Conservation (phyloP, 1,139 yeast species). For the Debaryomyces nepalensis region DNA sequence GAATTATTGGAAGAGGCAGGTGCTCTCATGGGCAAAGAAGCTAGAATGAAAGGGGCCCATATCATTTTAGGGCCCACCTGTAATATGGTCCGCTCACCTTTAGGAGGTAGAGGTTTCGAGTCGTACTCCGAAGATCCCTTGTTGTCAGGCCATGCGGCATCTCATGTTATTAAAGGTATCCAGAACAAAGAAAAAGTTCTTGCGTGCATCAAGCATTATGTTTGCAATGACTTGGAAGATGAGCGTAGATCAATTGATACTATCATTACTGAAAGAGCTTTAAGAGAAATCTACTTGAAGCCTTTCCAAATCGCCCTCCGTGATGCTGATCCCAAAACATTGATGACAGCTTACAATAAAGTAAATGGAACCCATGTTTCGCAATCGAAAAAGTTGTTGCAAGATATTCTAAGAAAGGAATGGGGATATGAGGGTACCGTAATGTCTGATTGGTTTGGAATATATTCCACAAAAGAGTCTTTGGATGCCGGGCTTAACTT, state of each 20-base stretch:
- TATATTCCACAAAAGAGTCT: slow-evolving; percentile 48
- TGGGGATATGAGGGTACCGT: slow-evolving; percentile 50
- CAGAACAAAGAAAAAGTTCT: slow-evolving; percentile 39
- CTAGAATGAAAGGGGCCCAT: slow-evolving; percentile 38
- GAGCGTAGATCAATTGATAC: slow-evolving; percentile 53
- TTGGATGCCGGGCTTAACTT: slow-evolving; percentile 57
- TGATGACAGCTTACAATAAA: slow-evolving; percentile 64
- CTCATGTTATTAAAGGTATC: slow-evolving; percentile 31
- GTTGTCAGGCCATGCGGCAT: slow-evolving; percentile 34
- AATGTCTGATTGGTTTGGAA: slow-evolving; percentile 67
- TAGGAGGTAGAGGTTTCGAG: slow-evolving; percentile 39
- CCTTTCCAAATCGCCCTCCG: slow-evolving; percentile 64
- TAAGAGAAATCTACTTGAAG: slow-evolving; percentile 60
- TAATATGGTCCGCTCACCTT: slow-evolving; percentile 32
- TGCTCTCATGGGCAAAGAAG: slow-evolving; percentile 39
- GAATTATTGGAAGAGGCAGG: slow-evolving; percentile 34
- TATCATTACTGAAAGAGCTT: slow-evolving; percentile 56
- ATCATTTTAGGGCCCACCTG: slow-evolving; percentile 38
- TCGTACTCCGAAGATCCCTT: slow-evolving; percentile 37
- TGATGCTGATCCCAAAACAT: slow-evolving; percentile 35
- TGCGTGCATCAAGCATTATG: slow-evolving; percentile 62
- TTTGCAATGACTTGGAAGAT: slow-evolving; percentile 61
- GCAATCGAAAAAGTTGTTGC: slow-evolving; percentile 43
- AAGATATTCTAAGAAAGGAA: slow-evolving; percentile 39
- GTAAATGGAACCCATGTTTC: slow-evolving; percentile 60